phyloP scores from a whole-genome alignment of 176 grass and related monocot genomes.

The Bonia amplexicaulis region DNA sequence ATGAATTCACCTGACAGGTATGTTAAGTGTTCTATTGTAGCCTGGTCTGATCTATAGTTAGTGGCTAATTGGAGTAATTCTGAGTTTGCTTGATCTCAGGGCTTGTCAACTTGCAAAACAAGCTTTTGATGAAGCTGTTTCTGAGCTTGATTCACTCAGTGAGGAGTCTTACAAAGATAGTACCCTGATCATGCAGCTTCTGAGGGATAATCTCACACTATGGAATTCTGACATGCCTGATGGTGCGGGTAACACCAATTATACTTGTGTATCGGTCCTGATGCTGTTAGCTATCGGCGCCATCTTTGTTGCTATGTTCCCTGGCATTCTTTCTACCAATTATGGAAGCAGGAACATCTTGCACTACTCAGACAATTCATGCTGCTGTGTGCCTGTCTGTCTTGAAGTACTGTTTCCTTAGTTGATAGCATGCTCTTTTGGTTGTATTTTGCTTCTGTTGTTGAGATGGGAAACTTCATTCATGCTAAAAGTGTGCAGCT shows the following conservation, averaged over 20 bases:
- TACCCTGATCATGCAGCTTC: slow-evolving; percentile 62
- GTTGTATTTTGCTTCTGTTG: neutral
- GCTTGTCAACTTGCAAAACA: slow-evolving; percentile 62
- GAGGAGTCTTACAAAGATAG: slow-evolving; percentile 74
- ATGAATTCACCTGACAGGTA: slow-evolving; percentile 74
- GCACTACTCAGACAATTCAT: neutral
- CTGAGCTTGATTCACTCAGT: slow-evolving; percentile 50
- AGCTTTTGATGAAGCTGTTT: slow-evolving; percentile 67
- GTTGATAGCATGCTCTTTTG: neutral
- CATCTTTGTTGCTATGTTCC: neutral
- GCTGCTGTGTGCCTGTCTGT: neutral
- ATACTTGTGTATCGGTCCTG: neutral
- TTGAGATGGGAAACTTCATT: neutral
- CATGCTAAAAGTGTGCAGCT: neutral
- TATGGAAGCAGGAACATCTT: neutral
- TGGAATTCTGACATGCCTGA: slow-evolving; percentile 62
- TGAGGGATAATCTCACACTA: slow-evolving; percentile 68
- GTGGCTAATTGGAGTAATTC: neutral
- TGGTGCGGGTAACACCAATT: slow-evolving; percentile 43
- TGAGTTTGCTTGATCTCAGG: slow-evolving; percentile 22
- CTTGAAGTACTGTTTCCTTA: neutral
- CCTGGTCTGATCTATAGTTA: neutral
- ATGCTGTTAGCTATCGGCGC: neutral
- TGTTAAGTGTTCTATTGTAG: neutral
- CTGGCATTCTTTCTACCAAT: neutral